These are phyloP conservation scores for Boletus rubescentipes DNA, from an alignment of 768 basidiomycete genomes.

Conservation along the genomic window DNA sequence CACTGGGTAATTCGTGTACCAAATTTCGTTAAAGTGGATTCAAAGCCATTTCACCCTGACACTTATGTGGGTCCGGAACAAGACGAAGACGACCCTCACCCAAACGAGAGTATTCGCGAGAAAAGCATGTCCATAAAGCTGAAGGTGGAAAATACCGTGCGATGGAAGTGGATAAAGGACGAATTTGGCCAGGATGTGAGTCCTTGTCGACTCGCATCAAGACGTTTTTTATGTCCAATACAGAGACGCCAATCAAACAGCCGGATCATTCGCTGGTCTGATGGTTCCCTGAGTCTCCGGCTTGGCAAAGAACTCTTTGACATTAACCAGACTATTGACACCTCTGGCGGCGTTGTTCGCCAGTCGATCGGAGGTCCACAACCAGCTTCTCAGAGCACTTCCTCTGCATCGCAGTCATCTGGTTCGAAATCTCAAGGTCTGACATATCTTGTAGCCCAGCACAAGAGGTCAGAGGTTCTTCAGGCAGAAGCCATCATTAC, in stretches of 20 bases:
- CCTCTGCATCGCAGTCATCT: slow-evolving; percentile 37
- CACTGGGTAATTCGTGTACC: slow-evolving; percentile 93
- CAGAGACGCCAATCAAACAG: slow-evolving; percentile 88
- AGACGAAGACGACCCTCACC: slow-evolving; percentile 59
- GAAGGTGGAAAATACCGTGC: slow-evolving; percentile 89
- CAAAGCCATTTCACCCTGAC: slow-evolving; percentile 86
- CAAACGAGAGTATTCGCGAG: slow-evolving; percentile 63
- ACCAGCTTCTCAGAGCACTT: slow-evolving; percentile 40
- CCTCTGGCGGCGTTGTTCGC: slow-evolving; percentile 64
- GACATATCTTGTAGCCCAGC: slow-evolving; percentile 88
- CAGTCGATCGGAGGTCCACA: slow-evolving; percentile 52
- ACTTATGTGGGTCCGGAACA: slow-evolving; percentile 83
- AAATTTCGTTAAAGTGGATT: slow-evolving; percentile 88
- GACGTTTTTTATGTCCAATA: neutral
- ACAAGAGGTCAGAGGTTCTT: slow-evolving; percentile 81
- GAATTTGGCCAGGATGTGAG: slow-evolving; percentile 73
- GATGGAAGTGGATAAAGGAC: slow-evolving; percentile 93
- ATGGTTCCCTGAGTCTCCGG: slow-evolving; percentile 86
- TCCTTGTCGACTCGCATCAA: slow-evolving; percentile 7
- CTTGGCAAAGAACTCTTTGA: slow-evolving; percentile 95
- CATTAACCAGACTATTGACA: slow-evolving; percentile 76
- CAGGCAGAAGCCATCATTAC: slow-evolving; percentile 83
- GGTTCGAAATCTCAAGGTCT: slow-evolving; percentile 64
- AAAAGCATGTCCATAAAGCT: slow-evolving; percentile 84
- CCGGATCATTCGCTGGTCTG: slow-evolving; percentile 92